Evolutionary conservation across 176 grass and related monocot genomes (phyloP), one percentile per base, ranked within the genome.

Genomic region (Musa beccarii): DNA sequence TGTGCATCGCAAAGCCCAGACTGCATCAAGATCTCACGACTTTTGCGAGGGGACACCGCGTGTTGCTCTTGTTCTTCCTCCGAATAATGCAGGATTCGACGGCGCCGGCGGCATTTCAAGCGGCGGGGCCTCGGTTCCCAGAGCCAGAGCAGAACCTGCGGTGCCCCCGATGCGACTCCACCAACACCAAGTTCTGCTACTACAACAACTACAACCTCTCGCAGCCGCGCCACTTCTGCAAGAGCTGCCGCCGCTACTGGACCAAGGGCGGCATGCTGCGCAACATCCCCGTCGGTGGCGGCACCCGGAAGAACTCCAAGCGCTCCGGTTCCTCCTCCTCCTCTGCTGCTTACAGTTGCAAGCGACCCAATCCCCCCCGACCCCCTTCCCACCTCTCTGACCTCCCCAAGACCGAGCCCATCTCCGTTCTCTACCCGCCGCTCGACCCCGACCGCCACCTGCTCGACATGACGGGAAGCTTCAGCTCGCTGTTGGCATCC

Each of bases 181-280:
- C 76, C 4, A 63, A 85, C 88, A 97, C 93, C 84, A 97, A 97
- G 87, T 97, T 97, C 90, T 92, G 93, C 77, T 97, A 97, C 86
- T 97, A 89, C 93, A 97, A 97, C 88, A 97, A 93, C 82, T 93
- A 97, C 90, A 97, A 90, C 81, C 79, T 82, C 6, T 28, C 84
- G 51, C 93, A 96, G 79, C 93, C 93, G 79, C 89, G 93, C 22
- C 89, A 96, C 81, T 96, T 96, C 81, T 96, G 93, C 82, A 96
- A 92, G 87, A 87, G 75, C 76, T 96, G 92, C 82, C 92, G 92
- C 75, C 92, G 92, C 59, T 96, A 96, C 89, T 96, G 92, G 92
- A 96, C 92, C 67, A 91, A 92, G 69, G 92, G 92, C 69, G 92
- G 92, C 76, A 73, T 89, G 49, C 81, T 96, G 25, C 92, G 92